phyloP scores from a whole-genome alignment of 441 rosid species.

The Populus hybrid region DNA sequence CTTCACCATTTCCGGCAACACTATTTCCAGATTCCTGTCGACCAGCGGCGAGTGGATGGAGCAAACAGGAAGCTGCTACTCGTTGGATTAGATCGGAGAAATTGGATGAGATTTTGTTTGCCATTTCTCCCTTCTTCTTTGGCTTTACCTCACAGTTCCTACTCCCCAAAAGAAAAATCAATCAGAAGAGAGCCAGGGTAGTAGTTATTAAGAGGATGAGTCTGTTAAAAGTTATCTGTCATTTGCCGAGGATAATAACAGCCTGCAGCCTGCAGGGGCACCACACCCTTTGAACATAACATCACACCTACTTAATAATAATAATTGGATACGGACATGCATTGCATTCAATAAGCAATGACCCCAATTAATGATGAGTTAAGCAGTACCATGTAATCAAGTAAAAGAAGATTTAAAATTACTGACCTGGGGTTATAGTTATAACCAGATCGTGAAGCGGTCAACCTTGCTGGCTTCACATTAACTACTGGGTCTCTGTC shows the following conservation, averaged over 20 bases:
- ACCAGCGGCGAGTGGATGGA: constrained; percentile 74
- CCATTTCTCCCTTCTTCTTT: constrained; percentile 62
- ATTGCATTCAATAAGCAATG: not conserved
- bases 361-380: not conserved
- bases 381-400: too few relatives aligned
- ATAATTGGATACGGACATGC: not conserved
- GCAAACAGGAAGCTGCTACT: constrained; percentile 82
- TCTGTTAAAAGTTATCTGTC: not conserved
- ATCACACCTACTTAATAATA: not conserved
- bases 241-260: not conserved
- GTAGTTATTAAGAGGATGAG: not conserved
- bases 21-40: constrained; percentile 40
- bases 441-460: constrained; percentile 34
- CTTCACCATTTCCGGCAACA: constrained; percentile 21
- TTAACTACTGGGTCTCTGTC: constrained; percentile 29
- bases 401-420: too few relatives aligned
- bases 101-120: constrained; percentile 68
- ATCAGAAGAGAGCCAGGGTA: not conserved
- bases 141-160: constrained; percentile 33
- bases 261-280: not conserved
- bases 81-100: constrained; percentile 91
- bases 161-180: not conserved
- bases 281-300: not conserved
- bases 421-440: constrained; percentile 27
- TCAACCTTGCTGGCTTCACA: constrained; percentile 19